These are phyloP conservation scores for Zopfia rhizophila DNA, from an alignment of 2,329 filamentous ascomycete genomes.

Conservation along the genomic window DNA sequence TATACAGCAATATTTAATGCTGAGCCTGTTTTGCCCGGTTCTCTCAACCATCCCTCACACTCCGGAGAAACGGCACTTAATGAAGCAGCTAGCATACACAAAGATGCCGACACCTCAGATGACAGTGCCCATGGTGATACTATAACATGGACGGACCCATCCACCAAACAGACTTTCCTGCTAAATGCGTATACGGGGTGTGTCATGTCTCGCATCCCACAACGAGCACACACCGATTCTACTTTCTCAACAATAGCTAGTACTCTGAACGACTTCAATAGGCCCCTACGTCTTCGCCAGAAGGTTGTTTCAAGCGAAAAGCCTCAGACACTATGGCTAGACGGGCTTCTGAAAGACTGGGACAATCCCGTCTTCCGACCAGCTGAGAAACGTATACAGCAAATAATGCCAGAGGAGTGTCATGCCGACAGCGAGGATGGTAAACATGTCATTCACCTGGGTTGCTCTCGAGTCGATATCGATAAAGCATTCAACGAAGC, in stretches of 20 bases:
- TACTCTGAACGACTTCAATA: constrained; percentile 35
- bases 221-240: constrained; percentile 18
- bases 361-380: constrained; percentile 78
- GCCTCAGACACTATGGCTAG: constrained; percentile 64
- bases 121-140: constrained; percentile 26
- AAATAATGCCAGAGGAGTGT: constrained; percentile 40
- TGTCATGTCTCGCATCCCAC: constrained; percentile 35
- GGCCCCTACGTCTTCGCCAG: constrained; percentile 44
- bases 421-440: constrained; percentile 9
- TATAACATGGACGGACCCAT: constrained; percentile 70
- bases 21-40: constrained; percentile 22
- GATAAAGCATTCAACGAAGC: constrained; percentile 39
- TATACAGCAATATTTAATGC: constrained; percentile 20
- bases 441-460: constrained; percentile 8
- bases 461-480: constrained; percentile 23
- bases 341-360: constrained; percentile 72
- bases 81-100: not conserved
- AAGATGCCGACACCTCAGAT: not conserved
- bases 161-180: constrained; percentile 61
- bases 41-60: constrained; percentile 13
- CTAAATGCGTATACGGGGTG: constrained; percentile 68
- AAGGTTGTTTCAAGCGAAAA: constrained; percentile 18
- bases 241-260: constrained; percentile 1
- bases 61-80: not conserved
- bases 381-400: constrained; percentile 56